Base-by-base conservation (phyloP, 164 flowering plant species). In the Akebia trifoliata region DNA sequence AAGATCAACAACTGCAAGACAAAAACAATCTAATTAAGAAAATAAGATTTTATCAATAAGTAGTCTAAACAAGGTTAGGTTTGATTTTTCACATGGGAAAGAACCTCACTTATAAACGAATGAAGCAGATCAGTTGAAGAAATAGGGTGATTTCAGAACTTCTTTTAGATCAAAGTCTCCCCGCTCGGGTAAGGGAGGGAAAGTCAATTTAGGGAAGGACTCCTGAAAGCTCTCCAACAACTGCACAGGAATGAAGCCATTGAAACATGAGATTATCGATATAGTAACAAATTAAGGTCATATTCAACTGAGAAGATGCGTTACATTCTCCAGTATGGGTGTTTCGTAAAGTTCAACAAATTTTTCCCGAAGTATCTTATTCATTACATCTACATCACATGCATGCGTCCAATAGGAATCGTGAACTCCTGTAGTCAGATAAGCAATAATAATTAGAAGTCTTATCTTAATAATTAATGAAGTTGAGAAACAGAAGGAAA, bases 351-450 rank as follows among this genome's bases (percentile, higher is more conserved):
- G 92, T 67, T 93, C 96, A 40, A 90, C 95, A 64, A 93, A 93
- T 61, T 93, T 93, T 65, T 84, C 90, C 37, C 98, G 66, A 9
- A 93, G 86, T 63, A 93, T 87, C 48, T 64, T 70, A 72, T 85
- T 93, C 95, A 93, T 84, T 71, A 73, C 61, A 20, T 93, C 98
- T 36, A 90, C 90, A 77, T 93, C 88, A 74, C 92, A 85, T 54
- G 98, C 97, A 75, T 93, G 98, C 14, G 98, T 93, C 98, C 98
- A 93, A 60, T 90, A 93, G 49, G 98, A 93, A 81, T 93, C 98
- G 70, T 93, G 98, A 46, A 93, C 98, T 49, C 98, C 98, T 92
- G 83, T 31, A 72, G 56, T 32, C 62, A 76, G 46, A 11, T 20
- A 21, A 22, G n/a, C 21, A 43, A 22, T 47, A 47, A 30, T 20